Percentiles rank a stretch among this genome's conserved stretches.
Conservation (phyloP, 2,329 filamentous ascomycete genomes). For the Fusarium sp. region DNA sequence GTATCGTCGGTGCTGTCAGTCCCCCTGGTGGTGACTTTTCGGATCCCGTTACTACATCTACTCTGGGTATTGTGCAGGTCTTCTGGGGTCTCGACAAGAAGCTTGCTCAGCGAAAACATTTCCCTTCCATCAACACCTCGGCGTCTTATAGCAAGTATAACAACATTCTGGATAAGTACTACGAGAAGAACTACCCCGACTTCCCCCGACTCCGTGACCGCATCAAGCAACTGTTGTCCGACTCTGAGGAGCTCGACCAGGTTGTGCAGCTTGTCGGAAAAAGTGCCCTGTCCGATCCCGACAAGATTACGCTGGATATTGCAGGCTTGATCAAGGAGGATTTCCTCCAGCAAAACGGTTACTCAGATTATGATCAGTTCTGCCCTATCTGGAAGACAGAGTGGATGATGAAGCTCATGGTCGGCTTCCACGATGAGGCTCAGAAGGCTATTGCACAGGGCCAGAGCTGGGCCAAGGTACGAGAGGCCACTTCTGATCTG, state of each 20-base stretch:
- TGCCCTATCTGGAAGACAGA: constrained; percentile 99
- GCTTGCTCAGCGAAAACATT: constrained; percentile 98
- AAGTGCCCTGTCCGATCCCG: constrained; percentile 91
- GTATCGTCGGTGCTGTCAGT: constrained; percentile 96
- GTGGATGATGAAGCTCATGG: constrained; percentile 99
- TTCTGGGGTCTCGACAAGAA: constrained; percentile 99
- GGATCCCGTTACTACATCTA: constrained; percentile 93
- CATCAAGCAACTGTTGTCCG: constrained; percentile 91
- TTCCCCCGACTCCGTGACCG: constrained; percentile 94
- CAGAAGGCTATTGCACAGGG: constrained; percentile 95
- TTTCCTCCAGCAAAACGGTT: constrained; percentile 98
- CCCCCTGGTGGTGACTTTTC: constrained; percentile 99
- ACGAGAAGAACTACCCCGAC: constrained; percentile 92
- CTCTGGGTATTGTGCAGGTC: constrained; percentile 96
- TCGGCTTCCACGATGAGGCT: constrained; percentile 96
- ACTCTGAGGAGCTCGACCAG: constrained; percentile 97
- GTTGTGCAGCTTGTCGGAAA: constrained; percentile 99
- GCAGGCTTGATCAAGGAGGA: constrained; percentile 95
- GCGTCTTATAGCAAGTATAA: constrained; percentile 98
- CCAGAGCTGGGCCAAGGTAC: constrained; percentile 90
- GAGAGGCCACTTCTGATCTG: constrained; percentile 88
- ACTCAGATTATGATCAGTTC: constrained; percentile 99
- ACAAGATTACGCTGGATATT: constrained; percentile 98
- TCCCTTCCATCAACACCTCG: constrained; percentile 96
- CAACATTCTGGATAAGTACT: constrained; percentile 87